Base-by-base conservation (phyloP, 225 moss, liverwort and hornwort species). In the Climacium dendroides region DNA sequence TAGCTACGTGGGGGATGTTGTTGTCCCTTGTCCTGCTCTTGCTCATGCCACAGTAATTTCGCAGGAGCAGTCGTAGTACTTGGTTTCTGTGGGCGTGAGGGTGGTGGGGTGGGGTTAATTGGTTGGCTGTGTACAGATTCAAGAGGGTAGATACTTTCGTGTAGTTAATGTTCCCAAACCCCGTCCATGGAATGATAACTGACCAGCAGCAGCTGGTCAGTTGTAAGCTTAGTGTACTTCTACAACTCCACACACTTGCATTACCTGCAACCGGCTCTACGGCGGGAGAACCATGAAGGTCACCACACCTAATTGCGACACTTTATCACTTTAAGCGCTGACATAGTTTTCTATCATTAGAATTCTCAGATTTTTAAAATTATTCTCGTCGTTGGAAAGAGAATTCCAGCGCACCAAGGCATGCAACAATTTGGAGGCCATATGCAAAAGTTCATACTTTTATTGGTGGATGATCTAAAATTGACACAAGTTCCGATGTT, bases 71-170 rank as follows among this genome's bases (percentile, higher is more conserved):
- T 71, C 13, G 39, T 24, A 39, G 62, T 83, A 79, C 82, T 85
- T 73, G 53, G 12, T 45, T 87, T 79, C 59, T n/a, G 85, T 87
- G 82, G 76, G 91, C 89, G 87, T 85, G 87, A 81, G 75, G 79
- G 77, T 50, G 60, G 50, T 11, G 74, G 60, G 64, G 57, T 29
- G 26, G 19, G 69, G 78, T 67, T 66, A 73, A 86, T 65, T 74
- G 13, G 84, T 47, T 78, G 58, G 23, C 41, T 73, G 60, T 81
- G 89, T 87, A 77, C 85, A 77, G 50, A 80, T 66, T 87, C 77
- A 57, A 76, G 64, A 83, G n/a, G 78, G 84, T 64, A 66, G 43
- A 47, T 59, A 61, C 61, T 43, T n/a, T 10, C 54, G 54, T 74
- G 80, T 62, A 63, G 55, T 78, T 85, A 71, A 71, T 79, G 34